phyloP scores from a whole-genome alignment of 805 yeast species.

The Candida nitratophila region DNA sequence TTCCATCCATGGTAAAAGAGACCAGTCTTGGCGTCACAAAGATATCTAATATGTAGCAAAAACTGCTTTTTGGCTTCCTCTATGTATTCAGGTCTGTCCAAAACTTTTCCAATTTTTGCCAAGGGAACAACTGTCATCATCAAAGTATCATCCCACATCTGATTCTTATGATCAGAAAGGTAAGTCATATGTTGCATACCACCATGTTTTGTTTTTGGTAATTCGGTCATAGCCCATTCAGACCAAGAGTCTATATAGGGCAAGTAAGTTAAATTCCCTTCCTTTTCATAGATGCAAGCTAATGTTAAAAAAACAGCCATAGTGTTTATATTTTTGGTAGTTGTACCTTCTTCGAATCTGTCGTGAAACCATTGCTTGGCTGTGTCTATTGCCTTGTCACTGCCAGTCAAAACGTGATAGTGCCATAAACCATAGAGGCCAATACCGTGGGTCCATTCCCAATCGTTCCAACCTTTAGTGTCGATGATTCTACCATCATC shows the following conservation, averaged over 20 bases:
- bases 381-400: constrained; percentile 15
- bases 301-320: constrained; percentile 29
- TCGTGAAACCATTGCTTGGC: constrained; percentile 25
- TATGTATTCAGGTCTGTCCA: constrained; percentile 24
- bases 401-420: constrained; percentile 23
- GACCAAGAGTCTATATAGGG: constrained; percentile 29
- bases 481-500: constrained; percentile 29
- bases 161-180: constrained; percentile 22
- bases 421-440: constrained; percentile 33
- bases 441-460: constrained; percentile 35
- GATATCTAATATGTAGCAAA: constrained; percentile 25
- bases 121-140: constrained; percentile 33
- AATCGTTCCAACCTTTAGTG: constrained; percentile 33
- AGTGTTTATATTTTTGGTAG: constrained; percentile 28
- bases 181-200: constrained; percentile 31
- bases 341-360: constrained; percentile 25
- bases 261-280: constrained; percentile 10
- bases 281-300: constrained; percentile 23
- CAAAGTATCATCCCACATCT: constrained; percentile 26
- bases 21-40: constrained; percentile 25
- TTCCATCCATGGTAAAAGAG: constrained; percentile 30
- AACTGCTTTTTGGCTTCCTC: constrained; percentile 29
- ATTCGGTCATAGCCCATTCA: constrained; percentile 27
- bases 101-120: constrained; percentile 25
- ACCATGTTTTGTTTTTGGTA: constrained; percentile 26